These are phyloP conservation scores for Diaporthe sp. DNA, from an alignment of 2,329 filamentous ascomycete genomes.

Conservation along the genomic window DNA sequence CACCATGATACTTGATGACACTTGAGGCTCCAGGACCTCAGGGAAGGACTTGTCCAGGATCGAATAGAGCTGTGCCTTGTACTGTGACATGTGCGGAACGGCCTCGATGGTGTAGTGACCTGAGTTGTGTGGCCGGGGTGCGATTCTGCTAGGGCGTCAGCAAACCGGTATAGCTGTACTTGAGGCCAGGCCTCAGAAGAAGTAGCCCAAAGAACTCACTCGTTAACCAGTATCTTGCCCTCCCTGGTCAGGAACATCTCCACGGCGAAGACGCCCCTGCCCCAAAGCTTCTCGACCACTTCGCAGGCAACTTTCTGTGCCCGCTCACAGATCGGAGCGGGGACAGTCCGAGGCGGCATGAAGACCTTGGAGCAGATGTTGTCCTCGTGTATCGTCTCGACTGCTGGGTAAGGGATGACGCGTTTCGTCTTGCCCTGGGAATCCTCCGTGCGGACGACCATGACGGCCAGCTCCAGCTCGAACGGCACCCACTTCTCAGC, in stretches of 20 bases:
- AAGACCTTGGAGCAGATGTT: conserved; percentile 95
- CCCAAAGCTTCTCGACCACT: conserved; percentile 84
- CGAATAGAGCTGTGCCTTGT: conserved; percentile 87
- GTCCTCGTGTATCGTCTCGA: conserved; percentile 96
- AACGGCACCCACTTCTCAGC: conserved; percentile 93
- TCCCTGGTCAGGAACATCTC: conserved; percentile 92
- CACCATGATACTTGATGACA: conserved; percentile 78
- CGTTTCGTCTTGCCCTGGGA: conserved; percentile 60
- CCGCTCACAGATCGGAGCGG: conserved; percentile 68
- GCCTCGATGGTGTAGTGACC: conserved; percentile 97
- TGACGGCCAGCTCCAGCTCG: conserved; percentile 88
- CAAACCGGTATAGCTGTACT: conserved; percentile 36
- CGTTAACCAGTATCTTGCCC: conserved; percentile 54
- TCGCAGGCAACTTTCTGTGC: conserved; percentile 83
- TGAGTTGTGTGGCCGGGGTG: conserved; percentile 86
- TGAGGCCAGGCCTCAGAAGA: not conserved
- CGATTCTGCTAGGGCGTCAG: conserved; percentile 65
- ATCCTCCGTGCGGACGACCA: conserved; percentile 92
- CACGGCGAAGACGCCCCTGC: conserved; percentile 94
- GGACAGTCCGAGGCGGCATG: conserved; percentile 81
- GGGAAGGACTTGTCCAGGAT: conserved; percentile 76
- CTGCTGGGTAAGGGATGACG: conserved; percentile 83
- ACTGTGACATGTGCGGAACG: conserved; percentile 88
- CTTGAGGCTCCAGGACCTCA: conserved; percentile 69
- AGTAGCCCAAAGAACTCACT: not conserved